Evolutionary conservation across 352 stramenopile species (phyloP), one percentile per base, ranked within the genome.

Genomic region (Pythium diclinum): DNA sequence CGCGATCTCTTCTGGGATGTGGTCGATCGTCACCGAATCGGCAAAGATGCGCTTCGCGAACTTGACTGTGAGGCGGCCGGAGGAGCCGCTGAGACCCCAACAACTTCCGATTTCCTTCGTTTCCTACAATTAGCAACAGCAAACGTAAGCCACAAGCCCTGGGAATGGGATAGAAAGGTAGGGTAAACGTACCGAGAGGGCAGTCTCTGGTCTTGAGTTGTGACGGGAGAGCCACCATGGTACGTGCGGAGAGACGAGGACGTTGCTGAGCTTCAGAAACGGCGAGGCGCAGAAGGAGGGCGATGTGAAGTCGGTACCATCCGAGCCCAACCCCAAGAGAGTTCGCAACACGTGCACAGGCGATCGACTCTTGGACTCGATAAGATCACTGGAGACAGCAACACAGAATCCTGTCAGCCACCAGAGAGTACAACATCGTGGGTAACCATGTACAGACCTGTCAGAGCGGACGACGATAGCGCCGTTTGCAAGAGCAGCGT

Each of bases 21-120:
- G 88, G 57, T 96, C 87, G 32, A 96, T 79, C 9, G 81, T 88
- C 40, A 96, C 69, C 3, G 81, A 64, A 9, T 90, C 77, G 14
- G 76, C 76, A 49, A 92, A 57, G 49, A 96, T 85, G 52, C 81
- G 78, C 6, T 79, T 64, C 9, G 75, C 65, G 42, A 96, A 91
- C 30, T 85, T 85, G 16, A 96, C 78, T 0, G 88, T 91, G 13
- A 96, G 73, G 10, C 77, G 85, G 19, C 87, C 88, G 8, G 66
- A 74, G 6, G 72, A 63, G 0, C 85, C 81, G 6, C 61, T 58
- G 34, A 95, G 75, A 21, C 76, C 78, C 85, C 87, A 96, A 63
- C 88, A 96, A 42, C 79, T 91, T 14, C 88, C 88, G 14, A 95
- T 84, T 61, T 92, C 86, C 67, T 89, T 90, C 16, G 85, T 91